phyloP scores from a whole-genome alignment of 148 eudicot species.

The Fagopyrum homotropicum region DNA sequence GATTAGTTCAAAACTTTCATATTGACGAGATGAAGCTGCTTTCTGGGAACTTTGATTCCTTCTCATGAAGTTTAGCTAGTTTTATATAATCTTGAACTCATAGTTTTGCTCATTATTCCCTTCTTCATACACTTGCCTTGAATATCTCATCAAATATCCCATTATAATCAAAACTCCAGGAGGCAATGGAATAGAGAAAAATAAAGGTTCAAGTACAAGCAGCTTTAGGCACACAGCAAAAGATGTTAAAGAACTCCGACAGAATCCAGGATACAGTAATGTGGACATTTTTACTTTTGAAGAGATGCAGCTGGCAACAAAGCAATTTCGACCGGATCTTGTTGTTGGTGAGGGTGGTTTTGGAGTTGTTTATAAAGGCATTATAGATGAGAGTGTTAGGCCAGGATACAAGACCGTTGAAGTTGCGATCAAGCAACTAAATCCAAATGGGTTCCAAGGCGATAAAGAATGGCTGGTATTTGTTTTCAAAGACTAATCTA shows the following conservation, averaged over 20 bases:
- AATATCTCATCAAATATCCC: constrained; percentile 19
- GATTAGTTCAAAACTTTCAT: not conserved
- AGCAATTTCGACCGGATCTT: constrained; percentile 75
- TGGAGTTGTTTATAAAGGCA: constrained; percentile 82
- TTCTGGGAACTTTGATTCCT: not conserved
- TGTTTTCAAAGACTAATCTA: not conserved
- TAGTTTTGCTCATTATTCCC: not conserved
- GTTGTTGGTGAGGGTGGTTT: constrained; percentile 92
- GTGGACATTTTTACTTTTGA: constrained; percentile 77
- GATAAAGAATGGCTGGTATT: constrained; percentile 95
- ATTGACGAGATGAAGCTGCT: not conserved
- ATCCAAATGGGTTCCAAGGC: constrained; percentile 79
- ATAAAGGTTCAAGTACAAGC: constrained; percentile 28
- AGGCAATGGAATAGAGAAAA: constrained; percentile 22
- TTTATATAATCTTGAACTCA: not conserved
- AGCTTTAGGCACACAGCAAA: constrained; percentile 41
- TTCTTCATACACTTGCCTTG: constrained; percentile 11
- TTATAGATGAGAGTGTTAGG: constrained; percentile 64
- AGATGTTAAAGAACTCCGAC: constrained; percentile 69
- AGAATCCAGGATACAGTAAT: constrained; percentile 59
- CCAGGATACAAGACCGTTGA: constrained; percentile 56
- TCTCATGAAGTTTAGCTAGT: not conserved
- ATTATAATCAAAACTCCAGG: constrained; percentile 17
- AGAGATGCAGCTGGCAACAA: constrained; percentile 81
- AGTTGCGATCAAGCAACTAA: constrained; percentile 90